Base-by-base conservation (phyloP, 192 early-diverging fungal species). In the Gryganskiella cystojenkinii region DNA sequence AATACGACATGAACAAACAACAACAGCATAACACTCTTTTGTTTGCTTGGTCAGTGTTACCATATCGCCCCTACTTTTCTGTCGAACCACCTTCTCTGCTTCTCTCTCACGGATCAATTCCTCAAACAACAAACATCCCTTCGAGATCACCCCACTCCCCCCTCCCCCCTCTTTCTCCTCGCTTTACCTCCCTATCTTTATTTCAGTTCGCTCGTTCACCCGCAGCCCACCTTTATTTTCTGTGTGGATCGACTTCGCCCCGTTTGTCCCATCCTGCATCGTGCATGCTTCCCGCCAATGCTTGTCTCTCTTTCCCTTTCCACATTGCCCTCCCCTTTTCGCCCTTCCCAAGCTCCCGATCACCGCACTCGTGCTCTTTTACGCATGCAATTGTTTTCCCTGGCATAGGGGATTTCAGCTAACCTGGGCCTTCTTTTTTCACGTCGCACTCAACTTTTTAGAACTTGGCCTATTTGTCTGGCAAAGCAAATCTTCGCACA, bases 81-180 rank as follows among this genome's bases (percentile, higher is more conserved):
- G 19, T 56, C 47, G 9, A 27, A 15, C 54, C 33, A 8, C 34
- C 47, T n/a, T 60, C 58, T 31, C 27, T 60, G 14, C n/a, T 14
- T 46, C 43, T 31, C 43, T 60, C 25, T 33, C 25, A 25, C 8
- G 3, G 24, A 25, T 54, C 33, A 25, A 57, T 34, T 57, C 35
- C 37, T 34, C 35, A 57, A 30, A 20, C 22, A 57, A 13, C 56
- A 42, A 33, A 40, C 56, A 57, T 57, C 22, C 56, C n/a, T 31
- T 56, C 31, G n/a, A n/a, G n/a, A n/a, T n/a, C n/a, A n/a, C 13
- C 42, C 37, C 40, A 25, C 22, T 30, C 34, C 4, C 56, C 43
- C 40, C 27, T 30, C 28, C 55, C n/a, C 59, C 49, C 4, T 45
- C 27, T 47, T 10, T 30, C 20, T 24, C 33, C 49, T 31, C 45